Percentiles rank a stretch among this genome's conserved stretches.
Conservation (phyloP, 106 monocot species). For the Xerophyta viscosa region DNA sequence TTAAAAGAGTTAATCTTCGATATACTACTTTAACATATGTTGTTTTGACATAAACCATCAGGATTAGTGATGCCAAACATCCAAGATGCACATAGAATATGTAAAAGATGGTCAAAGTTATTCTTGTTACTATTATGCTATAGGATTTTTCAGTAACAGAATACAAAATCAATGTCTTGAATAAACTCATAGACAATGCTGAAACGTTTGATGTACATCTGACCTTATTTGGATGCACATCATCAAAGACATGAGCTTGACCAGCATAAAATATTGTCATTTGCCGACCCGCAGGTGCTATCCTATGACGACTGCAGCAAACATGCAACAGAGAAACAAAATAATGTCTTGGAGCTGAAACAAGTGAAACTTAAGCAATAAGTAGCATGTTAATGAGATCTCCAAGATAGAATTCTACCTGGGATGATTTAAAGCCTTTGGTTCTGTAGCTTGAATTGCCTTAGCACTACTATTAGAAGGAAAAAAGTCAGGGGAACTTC, state of each 20-base stretch:
- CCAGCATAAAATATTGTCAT: slow-evolving; percentile 94
- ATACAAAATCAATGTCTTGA: no score
- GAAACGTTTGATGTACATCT: background rate
- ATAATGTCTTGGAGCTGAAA: background rate
- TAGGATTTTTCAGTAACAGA: no score
- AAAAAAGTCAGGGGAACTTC: slow-evolving; percentile 15
- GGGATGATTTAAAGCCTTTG: slow-evolving; percentile 38
- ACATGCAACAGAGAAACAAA: background rate
- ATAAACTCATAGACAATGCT: background rate
- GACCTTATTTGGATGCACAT: slow-evolving; percentile 82
- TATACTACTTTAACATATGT: no score
- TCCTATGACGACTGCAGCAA: slow-evolving; percentile 19
- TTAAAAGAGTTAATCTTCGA: no score
- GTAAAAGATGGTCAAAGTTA: no score
- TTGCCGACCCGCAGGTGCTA: slow-evolving; percentile 34
- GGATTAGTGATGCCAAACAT: no score
- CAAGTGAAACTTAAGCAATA: no score
- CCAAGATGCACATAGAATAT: no score
- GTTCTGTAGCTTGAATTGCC: slow-evolving; percentile 15
- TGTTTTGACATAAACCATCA: no score
- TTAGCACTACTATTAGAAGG: slow-evolving; percentile 18
- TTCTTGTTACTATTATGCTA: no score
- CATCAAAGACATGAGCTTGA: slow-evolving; percentile 82
- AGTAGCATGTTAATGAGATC: no score
- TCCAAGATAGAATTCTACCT: slow-evolving; percentile 19